These are phyloP conservation scores for Ophiocordyceps camponoti-rufipedis DNA, from an alignment of 2,329 filamentous ascomycete genomes.

Conservation along the genomic window DNA sequence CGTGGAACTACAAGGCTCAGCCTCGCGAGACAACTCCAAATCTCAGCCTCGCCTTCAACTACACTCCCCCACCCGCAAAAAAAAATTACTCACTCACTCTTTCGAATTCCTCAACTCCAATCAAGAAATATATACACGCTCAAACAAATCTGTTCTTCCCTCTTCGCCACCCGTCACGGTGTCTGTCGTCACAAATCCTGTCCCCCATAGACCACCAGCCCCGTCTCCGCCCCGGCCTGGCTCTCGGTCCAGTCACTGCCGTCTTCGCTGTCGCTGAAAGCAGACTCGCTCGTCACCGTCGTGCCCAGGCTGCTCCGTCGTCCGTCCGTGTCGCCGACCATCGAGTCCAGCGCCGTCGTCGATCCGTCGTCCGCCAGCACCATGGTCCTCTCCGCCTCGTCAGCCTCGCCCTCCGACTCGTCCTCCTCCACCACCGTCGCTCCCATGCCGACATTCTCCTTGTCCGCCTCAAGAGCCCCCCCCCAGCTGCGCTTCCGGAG, in stretches of 20 bases:
- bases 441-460: constrained; percentile 44
- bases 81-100: too few species aligned
- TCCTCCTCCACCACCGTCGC: constrained; percentile 43
- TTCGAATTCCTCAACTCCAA: too few species aligned
- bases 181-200: not conserved
- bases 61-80: too few species aligned
- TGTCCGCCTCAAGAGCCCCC: constrained; percentile 34
- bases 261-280: constrained; percentile 20
- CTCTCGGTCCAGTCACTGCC: constrained; percentile 1
- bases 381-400: not conserved
- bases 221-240: constrained; percentile 6
- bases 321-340: constrained; percentile 25
- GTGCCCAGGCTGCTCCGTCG: constrained; percentile 29
- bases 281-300: constrained; percentile 20
- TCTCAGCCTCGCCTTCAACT: too few species aligned
- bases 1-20: too few species aligned
- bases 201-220: constrained; percentile 17
- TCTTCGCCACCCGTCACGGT: too few species aligned
- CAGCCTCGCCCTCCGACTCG: constrained; percentile 5
- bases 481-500: constrained; percentile 56
- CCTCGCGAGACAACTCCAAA: too few species aligned
- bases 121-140: too few species aligned
- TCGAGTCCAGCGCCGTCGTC: constrained; percentile 5
- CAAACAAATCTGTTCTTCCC: too few species aligned
- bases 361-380: not conserved